Evolutionary conservation across 495 filamentous ascomycete species (phyloP).

Genomic region (Talaromyces adpressus): DNA sequence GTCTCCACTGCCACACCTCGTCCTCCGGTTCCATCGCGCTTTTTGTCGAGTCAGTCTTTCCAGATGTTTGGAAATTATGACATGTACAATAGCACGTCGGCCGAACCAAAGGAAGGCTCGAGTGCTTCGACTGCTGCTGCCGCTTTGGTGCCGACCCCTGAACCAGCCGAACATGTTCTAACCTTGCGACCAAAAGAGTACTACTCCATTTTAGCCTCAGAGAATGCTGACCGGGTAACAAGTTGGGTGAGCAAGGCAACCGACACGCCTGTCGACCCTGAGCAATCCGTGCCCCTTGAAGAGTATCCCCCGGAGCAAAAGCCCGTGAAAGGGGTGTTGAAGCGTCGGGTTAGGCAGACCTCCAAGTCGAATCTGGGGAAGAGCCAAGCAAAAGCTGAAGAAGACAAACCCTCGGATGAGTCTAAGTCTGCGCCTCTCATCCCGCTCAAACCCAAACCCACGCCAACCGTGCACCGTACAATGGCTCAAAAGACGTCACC

Average conservation of each 20-base stretch:
- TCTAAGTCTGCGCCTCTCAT: not conserved
- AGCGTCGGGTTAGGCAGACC: not conserved
- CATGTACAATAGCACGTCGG: not conserved
- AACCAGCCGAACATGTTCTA: not conserved
- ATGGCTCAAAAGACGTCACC: slow-evolving; percentile 20
- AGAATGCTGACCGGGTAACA: slow-evolving; percentile 20
- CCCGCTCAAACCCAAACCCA: not conserved
- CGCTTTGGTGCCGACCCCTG: not conserved
- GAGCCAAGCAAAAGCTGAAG: not conserved
- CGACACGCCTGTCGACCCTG: not conserved
- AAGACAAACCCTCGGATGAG: slow-evolving; percentile 14
- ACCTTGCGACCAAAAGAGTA: not conserved
- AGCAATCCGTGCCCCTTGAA: not conserved
- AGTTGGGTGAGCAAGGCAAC: slow-evolving; percentile 17
- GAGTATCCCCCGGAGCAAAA: slow-evolving; percentile 1
- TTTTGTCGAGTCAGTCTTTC: not conserved
- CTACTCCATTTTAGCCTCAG: slow-evolving; percentile 1
- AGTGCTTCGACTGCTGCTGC: not conserved
- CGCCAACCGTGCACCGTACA: slow-evolving; percentile 13
- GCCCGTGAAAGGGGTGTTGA: not conserved
- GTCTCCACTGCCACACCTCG: not conserved
- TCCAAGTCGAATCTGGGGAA: not conserved
- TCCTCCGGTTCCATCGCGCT: not conserved
- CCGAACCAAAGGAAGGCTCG: not conserved
- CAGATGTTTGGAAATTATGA: not conserved